Conservation (phyloP, 2,329 filamentous ascomycete species). For the Ophiosphaerella herpotricha region DNA sequence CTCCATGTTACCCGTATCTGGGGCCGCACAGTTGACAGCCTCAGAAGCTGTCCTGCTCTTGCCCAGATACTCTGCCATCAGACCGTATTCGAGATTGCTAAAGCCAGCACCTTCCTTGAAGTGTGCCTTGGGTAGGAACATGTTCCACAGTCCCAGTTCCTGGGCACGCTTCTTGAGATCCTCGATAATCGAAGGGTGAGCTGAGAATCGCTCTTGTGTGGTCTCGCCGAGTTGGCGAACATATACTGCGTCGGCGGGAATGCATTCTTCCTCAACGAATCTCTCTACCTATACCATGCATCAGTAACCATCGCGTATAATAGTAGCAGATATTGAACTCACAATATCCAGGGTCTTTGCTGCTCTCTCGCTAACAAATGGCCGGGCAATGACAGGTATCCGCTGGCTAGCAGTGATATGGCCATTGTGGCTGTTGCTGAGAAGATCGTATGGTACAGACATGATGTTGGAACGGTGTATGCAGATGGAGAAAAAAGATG, state of each 20-base stretch:
- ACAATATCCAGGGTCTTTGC: conserved; percentile 81
- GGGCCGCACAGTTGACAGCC: conserved; percentile 86
- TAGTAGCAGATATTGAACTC: conserved; percentile 20
- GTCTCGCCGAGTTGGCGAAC: conserved; percentile 79
- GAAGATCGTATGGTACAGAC: conserved; percentile 39
- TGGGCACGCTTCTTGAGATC: conserved; percentile 84
- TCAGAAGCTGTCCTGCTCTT: conserved; percentile 74
- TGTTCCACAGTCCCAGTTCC: conserved; percentile 91
- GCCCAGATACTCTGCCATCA: conserved; percentile 96
- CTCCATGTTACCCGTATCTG: conserved; percentile 96
- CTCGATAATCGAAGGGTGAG: conserved; percentile 80
- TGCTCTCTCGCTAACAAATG: conserved; percentile 79
- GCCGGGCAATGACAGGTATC: conserved; percentile 63
- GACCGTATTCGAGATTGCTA: conserved; percentile 92
- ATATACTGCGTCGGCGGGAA: conserved; percentile 76
- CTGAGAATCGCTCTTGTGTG: conserved; percentile 71
- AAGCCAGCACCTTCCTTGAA: conserved; percentile 95
- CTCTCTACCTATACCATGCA: conserved; percentile 70
- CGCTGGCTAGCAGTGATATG: conserved; percentile 56
- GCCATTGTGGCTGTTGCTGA: conserved; percentile 42
- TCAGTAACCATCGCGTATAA: not conserved
- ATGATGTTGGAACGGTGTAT: conserved; percentile 18
- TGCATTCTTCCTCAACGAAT: conserved; percentile 93
- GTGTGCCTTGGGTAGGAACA: conserved; percentile 94
- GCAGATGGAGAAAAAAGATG: conserved; percentile 8